phyloP scores from a whole-genome alignment of 805 yeast species.

The Ogataea paradorogensis region DNA sequence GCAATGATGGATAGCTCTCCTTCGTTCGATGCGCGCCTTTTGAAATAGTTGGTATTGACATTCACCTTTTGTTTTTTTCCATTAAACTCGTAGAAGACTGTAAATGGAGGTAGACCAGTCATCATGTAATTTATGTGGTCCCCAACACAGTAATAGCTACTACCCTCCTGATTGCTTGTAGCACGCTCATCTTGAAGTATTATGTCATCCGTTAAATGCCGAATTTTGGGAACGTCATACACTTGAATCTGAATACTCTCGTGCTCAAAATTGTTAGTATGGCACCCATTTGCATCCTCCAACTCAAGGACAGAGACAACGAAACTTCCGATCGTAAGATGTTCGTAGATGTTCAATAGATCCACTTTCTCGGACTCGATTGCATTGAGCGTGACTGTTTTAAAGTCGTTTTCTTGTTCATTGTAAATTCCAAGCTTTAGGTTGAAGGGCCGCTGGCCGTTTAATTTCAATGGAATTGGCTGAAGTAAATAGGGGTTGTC shows the following conservation, averaged over 20 bases:
- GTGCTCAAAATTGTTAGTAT: conserved; percentile 38
- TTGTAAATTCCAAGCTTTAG: conserved; percentile 58
- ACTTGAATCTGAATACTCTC: conserved; percentile 49
- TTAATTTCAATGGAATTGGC: conserved; percentile 53
- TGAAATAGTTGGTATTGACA: conserved; percentile 37
- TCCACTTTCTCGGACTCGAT: conserved; percentile 38
- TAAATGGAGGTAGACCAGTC: conserved; percentile 78
- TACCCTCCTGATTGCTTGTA: conserved; percentile 2
- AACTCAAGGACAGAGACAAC: conserved; percentile 55
- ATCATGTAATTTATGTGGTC: conserved; percentile 77
- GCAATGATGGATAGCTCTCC: conserved; percentile 72
- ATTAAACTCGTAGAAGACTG: conserved; percentile 71
- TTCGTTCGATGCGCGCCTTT: conserved; percentile 74
- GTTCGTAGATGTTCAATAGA: conserved; percentile 44
- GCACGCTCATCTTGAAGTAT: conserved; percentile 22
- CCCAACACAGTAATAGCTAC: conserved; percentile 78
- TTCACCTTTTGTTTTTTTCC: conserved; percentile 56
- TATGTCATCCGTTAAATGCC: conserved; percentile 37
- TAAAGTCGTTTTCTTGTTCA: conserved; percentile 54
- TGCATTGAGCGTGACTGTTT: conserved; percentile 42
- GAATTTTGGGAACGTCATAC: conserved; percentile 74
- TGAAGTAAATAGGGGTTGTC: conserved; percentile 32
- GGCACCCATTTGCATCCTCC: conserved; percentile 70
- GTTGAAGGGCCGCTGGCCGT: conserved; percentile 62
- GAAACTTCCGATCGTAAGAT: conserved; percentile 69